phyloP scores from a whole-genome alignment of 2,329 filamentous ascomycete genomes.

The Clarireedia homoeocarpa region DNA sequence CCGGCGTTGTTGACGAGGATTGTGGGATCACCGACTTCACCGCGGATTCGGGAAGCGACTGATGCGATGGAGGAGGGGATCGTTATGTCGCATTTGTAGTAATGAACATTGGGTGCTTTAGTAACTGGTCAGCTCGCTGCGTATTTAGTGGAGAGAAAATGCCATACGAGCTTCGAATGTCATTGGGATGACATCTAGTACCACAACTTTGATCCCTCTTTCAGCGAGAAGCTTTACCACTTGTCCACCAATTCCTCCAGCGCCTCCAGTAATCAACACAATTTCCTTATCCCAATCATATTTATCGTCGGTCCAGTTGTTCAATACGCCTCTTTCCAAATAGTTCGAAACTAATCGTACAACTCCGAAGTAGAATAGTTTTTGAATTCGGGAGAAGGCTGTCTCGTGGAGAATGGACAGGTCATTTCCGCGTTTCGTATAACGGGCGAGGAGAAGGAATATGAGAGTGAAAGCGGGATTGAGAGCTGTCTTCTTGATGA shows the following conservation, averaged over 20 bases:
- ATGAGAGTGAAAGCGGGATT: conserved; percentile 59
- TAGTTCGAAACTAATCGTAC: conserved; percentile 40
- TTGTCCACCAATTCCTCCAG: conserved; percentile 62
- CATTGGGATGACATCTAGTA: conserved; percentile 61
- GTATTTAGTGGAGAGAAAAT: neutral
- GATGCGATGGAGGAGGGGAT: conserved; percentile 44
- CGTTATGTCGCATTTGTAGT: conserved; percentile 64
- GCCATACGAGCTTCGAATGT: conserved; percentile 42
- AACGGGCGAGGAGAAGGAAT: conserved; percentile 53
- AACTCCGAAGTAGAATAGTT: conserved; percentile 45
- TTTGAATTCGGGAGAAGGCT: conserved; percentile 44
- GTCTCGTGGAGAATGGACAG: conserved; percentile 44
- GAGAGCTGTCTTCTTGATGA: conserved; percentile 53
- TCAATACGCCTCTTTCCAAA: conserved; percentile 41
- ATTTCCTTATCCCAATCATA: conserved; percentile 64
- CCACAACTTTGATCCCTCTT: conserved; percentile 57
- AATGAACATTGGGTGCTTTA: conserved; percentile 49
- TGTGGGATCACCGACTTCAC: conserved; percentile 54
- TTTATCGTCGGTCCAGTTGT: conserved; percentile 43
- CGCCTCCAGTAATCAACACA: conserved; percentile 67
- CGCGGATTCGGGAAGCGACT: conserved; percentile 45
- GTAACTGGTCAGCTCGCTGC: neutral
- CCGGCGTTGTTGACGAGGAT: conserved; percentile 69
- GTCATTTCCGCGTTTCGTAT: conserved; percentile 53
- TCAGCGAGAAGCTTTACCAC: conserved; percentile 60